These are phyloP conservation scores for Populus nigra DNA, from an alignment of 345 rosid genomes.

Conservation along the genomic window DNA sequence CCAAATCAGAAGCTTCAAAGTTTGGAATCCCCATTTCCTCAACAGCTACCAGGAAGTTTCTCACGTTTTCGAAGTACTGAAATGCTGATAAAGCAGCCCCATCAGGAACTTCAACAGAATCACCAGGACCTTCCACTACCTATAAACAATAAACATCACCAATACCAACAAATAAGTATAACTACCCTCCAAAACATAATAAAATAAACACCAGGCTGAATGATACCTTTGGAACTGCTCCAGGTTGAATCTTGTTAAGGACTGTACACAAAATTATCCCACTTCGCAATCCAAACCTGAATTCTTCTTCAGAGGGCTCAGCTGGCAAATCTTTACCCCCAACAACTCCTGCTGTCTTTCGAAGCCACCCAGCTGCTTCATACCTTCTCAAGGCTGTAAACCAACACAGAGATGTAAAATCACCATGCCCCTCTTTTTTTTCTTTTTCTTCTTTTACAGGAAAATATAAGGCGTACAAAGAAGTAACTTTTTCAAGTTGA, in stretches of 20 bases:
- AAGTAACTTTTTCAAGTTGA: not conserved
- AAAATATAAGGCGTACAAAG: not conserved
- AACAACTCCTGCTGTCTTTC: constrained; percentile 25
- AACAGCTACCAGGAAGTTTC: constrained; percentile 31
- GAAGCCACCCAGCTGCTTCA: constrained; percentile 36
- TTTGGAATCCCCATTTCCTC: constrained; percentile 32
- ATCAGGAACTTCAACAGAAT: constrained; percentile 27
- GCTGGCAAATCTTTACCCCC: constrained; percentile 32
- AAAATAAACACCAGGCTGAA: not conserved
- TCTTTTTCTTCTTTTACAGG: not conserved
- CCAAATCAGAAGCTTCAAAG: constrained; percentile 31
- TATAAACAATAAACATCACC: not conserved
- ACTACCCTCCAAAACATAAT: not conserved
- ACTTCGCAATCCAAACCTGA: constrained; percentile 29
- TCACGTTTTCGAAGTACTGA: constrained; percentile 35
- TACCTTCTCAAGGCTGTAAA: constrained; percentile 24
- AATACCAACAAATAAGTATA: not conserved
- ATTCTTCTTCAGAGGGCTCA: constrained; percentile 38
- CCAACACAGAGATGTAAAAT: not conserved
- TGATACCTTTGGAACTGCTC: constrained; percentile 32
- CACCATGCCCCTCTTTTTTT: not conserved
- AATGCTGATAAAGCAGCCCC: constrained; percentile 36
- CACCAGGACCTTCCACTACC: constrained; percentile 35
- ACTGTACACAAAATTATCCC: constrained; percentile 33
- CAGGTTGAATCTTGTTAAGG: constrained; percentile 36